phyloP scores from a whole-genome alignment of 1,284 basidiomycete genomes.

The Melampsora americana region DNA sequence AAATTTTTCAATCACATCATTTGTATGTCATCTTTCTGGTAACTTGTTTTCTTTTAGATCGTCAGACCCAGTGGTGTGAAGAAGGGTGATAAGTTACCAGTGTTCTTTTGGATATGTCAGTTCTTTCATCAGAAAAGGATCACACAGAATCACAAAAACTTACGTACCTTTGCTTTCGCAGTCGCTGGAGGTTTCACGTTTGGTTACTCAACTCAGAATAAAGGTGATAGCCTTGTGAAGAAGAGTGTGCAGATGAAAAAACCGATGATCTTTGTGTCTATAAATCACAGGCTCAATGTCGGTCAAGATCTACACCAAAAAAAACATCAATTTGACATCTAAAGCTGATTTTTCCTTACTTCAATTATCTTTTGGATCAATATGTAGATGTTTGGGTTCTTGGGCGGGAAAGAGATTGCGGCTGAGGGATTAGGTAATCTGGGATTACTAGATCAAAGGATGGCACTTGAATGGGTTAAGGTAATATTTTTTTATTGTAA shows the following conservation, averaged over 20 bases:
- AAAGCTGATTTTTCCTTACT: no score
- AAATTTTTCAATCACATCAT: no score
- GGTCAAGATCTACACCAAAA: background rate
- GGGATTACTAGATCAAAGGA: constrained; percentile 55
- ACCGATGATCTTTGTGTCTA: background rate
- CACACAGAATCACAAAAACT: no score
- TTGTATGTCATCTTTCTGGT: no score
- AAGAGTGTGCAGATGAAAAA: background rate
- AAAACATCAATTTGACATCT: no score
- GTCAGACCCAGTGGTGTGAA: no score
- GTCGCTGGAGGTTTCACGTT: background rate
- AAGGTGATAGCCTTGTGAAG: background rate
- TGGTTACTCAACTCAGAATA: background rate
- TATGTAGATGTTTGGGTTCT: constrained; percentile 56
- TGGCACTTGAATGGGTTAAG: constrained; percentile 50
- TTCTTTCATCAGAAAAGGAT: background rate
- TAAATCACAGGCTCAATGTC: background rate
- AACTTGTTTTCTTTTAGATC: no score
- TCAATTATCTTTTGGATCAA: background rate
- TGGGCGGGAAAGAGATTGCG: constrained; percentile 59
- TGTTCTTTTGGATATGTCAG: background rate
- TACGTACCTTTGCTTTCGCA: background rate
- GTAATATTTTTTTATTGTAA: background rate
- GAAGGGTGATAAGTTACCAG: background rate
- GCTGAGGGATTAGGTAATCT: constrained; percentile 60